Evolutionary conservation across 176 grass and related monocot species (phyloP).

Genomic region (Carex scoparia): DNA sequence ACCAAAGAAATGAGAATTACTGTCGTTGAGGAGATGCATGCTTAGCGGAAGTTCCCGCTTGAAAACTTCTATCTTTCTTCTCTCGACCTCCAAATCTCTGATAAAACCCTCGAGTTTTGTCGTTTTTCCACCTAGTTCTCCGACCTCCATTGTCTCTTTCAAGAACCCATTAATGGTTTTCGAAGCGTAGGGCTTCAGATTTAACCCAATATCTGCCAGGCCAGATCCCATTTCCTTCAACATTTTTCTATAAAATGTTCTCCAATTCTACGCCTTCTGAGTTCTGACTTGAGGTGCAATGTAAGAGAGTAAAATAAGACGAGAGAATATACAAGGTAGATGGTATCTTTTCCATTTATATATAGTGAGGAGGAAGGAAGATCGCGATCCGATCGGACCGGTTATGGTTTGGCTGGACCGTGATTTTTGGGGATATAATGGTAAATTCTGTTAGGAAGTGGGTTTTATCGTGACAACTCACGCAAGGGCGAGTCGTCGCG

Average conservation of each 20-base stretch:
- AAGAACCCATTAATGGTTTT: slow-evolving; percentile 39
- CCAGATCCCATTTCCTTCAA: slow-evolving; percentile 8
- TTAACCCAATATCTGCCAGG: slow-evolving; percentile 18
- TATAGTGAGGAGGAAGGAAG: slow-evolving; percentile 19
- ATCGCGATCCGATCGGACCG: background rate
- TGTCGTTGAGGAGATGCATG: slow-evolving; percentile 62
- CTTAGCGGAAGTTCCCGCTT: slow-evolving; percentile 78
- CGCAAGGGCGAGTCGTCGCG: slow-evolving; percentile 74
- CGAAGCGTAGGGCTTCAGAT: slow-evolving; percentile 39
- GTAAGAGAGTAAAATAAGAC: background rate
- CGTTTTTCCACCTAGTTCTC: slow-evolving; percentile 18
- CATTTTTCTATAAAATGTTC: background rate
- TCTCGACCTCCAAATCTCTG: slow-evolving; percentile 63
- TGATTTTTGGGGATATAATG: slow-evolving; percentile 1
- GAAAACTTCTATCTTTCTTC: slow-evolving; percentile 84
- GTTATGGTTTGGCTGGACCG: background rate
- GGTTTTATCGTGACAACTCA: slow-evolving; percentile 30
- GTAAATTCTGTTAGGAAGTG: slow-evolving; percentile 16
- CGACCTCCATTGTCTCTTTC: slow-evolving; percentile 7
- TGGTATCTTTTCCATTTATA: slow-evolving; percentile 23
- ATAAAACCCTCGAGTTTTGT: slow-evolving; percentile 62
- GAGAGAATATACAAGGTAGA: slow-evolving; percentile 11
- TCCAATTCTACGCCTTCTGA: background rate
- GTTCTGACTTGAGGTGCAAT: slow-evolving; percentile 3
- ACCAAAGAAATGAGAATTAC: slow-evolving; percentile 26